Base-by-base conservation (phyloP, 805 yeast species). In the Dipodascopsis uninucleata region DNA sequence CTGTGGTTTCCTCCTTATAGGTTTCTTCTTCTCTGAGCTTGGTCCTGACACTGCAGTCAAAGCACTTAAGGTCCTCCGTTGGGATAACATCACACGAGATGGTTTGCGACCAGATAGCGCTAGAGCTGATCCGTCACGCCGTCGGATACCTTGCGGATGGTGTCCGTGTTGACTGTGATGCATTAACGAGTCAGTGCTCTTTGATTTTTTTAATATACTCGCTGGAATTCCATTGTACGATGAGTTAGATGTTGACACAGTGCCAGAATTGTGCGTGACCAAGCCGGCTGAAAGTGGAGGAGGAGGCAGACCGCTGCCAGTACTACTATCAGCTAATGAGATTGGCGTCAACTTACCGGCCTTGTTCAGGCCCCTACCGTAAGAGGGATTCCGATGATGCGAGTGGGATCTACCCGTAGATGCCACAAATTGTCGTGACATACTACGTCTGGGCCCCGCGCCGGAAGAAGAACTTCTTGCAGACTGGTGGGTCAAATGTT, bases 311-410 rank as follows among this genome's bases (percentile, higher is more conserved):
- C n/a, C n/a, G n/a, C n/a, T n/a, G n/a, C n/a, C n/a, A n/a, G n/a
- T n/a, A n/a, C n/a, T n/a, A n/a, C n/a, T n/a, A n/a, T n/a, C n/a
- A 16, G 44, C 25, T 17, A 26, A 31, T n/a, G 25, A 33, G 33
- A 43, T 18, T 17, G 48, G 52, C 34, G 39, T 35, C 26, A 43
- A 44, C 28, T 36, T 26, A 22, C 38, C 50, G 10, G 38, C 35
- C 25, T 47, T 47, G 40, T 49, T 49, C 31, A 49, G 35, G 18
- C 39, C 42, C 4, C 43, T 33, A 20, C 53, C 48, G 26, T 29
- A 26, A 25, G 55, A 50, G 17, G 44, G 23, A 25, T 47, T 50
- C 16, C 55, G 50, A 38, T 47, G 45, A 31, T 49, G 53, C 6
- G 35, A n/a, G 26, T 39, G 32, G 21, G 29, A 16, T 7, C 29